Evolutionary conservation across 345 rosid genomes (phyloP).

Genomic region (Nephelium lappaceum): DNA sequence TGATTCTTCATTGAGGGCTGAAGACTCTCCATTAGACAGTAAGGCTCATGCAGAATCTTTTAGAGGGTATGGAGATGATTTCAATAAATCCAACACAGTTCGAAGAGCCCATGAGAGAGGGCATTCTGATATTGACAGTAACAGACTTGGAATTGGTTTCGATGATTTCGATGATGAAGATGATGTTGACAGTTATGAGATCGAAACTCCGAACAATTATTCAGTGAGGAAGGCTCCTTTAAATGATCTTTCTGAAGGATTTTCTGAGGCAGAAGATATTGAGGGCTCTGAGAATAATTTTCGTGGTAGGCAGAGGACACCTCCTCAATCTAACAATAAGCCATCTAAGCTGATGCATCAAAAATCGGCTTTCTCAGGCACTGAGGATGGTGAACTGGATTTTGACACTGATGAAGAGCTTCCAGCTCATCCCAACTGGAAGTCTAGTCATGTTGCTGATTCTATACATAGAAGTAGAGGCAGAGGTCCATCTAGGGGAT

Average conservation of each 20-base stretch:
- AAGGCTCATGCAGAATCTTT: conserved; percentile 35
- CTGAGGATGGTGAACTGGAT: conserved; percentile 54
- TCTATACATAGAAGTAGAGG: conserved; percentile 34
- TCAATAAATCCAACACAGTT: conserved; percentile 32
- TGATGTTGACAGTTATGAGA: conserved; percentile 87
- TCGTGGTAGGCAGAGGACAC: conserved; percentile 19
- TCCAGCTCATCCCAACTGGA: conserved; percentile 62
- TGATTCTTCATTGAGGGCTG: conserved; percentile 50
- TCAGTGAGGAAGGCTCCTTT: conserved; percentile 38
- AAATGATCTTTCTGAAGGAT: conserved; percentile 46
- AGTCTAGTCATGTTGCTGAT: conserved; percentile 71
- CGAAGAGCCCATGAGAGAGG: conserved; percentile 34
- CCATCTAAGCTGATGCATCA: conserved; percentile 35
- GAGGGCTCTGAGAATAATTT: conserved; percentile 26
- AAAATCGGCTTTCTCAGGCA: conserved; percentile 18
- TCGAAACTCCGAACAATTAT: conserved; percentile 48
- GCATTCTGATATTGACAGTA: conserved; percentile 36
- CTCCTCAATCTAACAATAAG: conserved; percentile 21
- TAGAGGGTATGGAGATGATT: conserved; percentile 42
- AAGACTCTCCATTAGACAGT: conserved; percentile 30
- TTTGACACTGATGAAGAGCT: conserved; percentile 55
- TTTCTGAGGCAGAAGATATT: conserved; percentile 46
- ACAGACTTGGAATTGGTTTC: conserved; percentile 60
- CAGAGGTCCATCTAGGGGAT: conserved; percentile 42
- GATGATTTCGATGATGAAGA: conserved; percentile 95